Base-by-base conservation (phyloP, 768 basidiomycete genomes). In the Royoungia palumana region DNA sequence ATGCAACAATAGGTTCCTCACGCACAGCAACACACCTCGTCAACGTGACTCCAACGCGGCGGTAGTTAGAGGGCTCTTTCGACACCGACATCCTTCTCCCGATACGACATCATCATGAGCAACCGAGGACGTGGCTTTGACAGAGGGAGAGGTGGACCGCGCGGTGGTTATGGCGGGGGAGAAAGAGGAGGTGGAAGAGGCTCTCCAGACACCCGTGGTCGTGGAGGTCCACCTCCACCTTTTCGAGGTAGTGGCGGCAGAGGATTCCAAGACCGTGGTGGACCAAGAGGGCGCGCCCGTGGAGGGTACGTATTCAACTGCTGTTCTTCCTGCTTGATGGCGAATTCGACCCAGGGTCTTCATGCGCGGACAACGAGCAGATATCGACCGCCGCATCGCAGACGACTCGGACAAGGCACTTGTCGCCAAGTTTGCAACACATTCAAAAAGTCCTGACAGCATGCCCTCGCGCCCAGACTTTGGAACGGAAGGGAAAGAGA, bases 331-430 rank as follows among this genome's bases (percentile, higher is more conserved):
- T 5, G 32, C 32, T 32, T 14, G 32, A 32, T 16, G 32, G 32
- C 32, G 1, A 32, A 32, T 7, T 6, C 32, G 16, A 32, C 32
- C 32, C 14, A 77, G 77, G n/a, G 58, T 77, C 25, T 79, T 76
- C 53, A 62, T 68, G 41, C 65, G 65, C 2, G 63, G 64, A 35
- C 52, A 52, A 45, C 63, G 62, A 65, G 84, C 60, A 55, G 72
- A 77, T 13, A 64, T 90, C 35, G 75, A 81, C 50, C 67, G 69
- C 38, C 87, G 89, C 67, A 62, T 64, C 68, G 28, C 64, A 46
- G 70, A 74, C 44, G 50, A 64, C 50, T 73, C 72, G 1, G 73
- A 77, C 58, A 73, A 78, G 41, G 58, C 66, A 5, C 68, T 80
- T 4, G 63, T 81, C n/a, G 58, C 63, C 41, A 43, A 59, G 58